Evolutionary conservation across 2,329 filamentous ascomycete species (phyloP).

Genomic region (Ophiostoma quercus): DNA sequence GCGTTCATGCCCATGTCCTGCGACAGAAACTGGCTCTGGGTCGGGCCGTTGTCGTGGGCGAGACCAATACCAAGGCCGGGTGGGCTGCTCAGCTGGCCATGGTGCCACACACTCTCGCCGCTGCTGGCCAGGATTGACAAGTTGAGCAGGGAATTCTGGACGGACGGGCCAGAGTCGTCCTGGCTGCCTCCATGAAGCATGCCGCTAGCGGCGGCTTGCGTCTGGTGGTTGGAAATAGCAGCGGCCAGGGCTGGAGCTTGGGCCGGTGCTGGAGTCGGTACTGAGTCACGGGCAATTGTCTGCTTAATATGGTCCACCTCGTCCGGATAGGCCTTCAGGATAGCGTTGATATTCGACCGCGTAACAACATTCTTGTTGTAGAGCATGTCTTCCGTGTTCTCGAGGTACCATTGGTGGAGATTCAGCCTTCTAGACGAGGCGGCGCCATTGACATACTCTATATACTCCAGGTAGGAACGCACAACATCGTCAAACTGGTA

Average conservation of each 20-base stretch:
- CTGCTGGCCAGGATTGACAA: not conserved
- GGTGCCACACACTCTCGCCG: constrained; percentile 20
- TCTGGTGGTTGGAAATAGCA: not conserved
- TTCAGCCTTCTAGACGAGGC: constrained; percentile 10
- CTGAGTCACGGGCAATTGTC: too few relatives aligned
- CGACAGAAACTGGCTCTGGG: not conserved
- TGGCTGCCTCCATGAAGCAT: not conserved
- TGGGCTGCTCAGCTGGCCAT: constrained; percentile 21
- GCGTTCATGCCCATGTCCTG: not conserved
- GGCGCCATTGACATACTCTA: constrained; percentile 37
- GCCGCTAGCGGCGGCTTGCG: not conserved
- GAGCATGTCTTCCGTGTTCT: constrained; percentile 27
- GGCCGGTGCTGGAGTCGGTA: not conserved
- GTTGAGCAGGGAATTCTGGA: not conserved
- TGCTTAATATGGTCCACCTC: constrained; percentile 18
- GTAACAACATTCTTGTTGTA: constrained; percentile 32
- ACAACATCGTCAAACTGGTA: constrained; percentile 52
- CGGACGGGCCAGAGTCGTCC: not conserved
- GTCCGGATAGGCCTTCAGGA: constrained; percentile 25
- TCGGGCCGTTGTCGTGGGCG: not conserved
- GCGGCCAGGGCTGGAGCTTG: not conserved
- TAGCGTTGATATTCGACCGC: constrained; percentile 21
- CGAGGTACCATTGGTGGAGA: constrained; percentile 40
- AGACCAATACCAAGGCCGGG: not conserved
- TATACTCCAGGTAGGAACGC: constrained; percentile 41